Percentiles rank a stretch among this genome's conserved stretches.
Conservation (phyloP, 768 basidiomycete species). For the Boletellus ananiceps region DNA sequence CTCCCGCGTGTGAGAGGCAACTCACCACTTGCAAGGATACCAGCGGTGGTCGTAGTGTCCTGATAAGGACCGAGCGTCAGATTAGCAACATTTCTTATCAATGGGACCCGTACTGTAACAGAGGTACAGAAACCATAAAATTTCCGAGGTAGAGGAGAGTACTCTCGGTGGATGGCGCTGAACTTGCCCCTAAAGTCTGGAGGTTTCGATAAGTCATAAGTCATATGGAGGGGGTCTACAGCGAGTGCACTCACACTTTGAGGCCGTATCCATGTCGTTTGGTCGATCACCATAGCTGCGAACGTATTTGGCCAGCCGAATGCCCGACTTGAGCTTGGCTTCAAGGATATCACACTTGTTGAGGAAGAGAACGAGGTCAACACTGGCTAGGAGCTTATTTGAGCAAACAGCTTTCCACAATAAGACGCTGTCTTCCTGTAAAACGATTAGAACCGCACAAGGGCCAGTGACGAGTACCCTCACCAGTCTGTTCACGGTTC, state of each 20-base stretch:
- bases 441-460: neutral
- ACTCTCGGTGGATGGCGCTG: constrained; percentile 70
- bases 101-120: constrained; percentile 48
- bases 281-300: constrained; percentile 64
- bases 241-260: constrained; percentile 49
- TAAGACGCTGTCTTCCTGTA: constrained; percentile 69
- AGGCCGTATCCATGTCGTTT: constrained; percentile 65
- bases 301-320: constrained; percentile 62
- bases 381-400: constrained; percentile 64
- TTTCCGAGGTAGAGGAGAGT: constrained; percentile 67
- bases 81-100: neutral
- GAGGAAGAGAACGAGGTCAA: constrained; percentile 74
- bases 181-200: constrained; percentile 68
- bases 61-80: constrained; percentile 20
- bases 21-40: constrained; percentile 74
- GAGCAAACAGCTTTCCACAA: constrained; percentile 72
- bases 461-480: constrained; percentile 10
- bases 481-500: constrained; percentile 48
- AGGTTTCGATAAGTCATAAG: neutral
- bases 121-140: constrained; percentile 78
- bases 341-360: constrained; percentile 80
- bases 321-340: constrained; percentile 59
- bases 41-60: constrained; percentile 69
- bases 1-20: neutral
- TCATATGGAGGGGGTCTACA: neutral